Percentiles rank a stretch among this genome's conserved stretches.
Conservation (phyloP, 1,139 yeast genomes). For the Candida glucosophila region DNA sequence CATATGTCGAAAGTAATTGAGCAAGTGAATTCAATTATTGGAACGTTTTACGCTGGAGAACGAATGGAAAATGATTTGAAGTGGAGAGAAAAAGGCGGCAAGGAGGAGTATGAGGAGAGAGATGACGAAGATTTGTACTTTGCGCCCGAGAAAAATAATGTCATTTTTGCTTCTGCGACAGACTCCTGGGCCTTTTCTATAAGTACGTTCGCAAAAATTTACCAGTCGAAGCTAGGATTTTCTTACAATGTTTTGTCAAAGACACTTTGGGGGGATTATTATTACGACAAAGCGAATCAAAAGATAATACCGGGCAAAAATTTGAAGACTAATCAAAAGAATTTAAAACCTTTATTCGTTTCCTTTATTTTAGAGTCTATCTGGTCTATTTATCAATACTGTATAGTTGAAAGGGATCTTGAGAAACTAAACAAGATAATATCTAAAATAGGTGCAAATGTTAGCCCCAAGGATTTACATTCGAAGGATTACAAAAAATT, state of each 20-base stretch:
- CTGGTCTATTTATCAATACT: slow-evolving; percentile 82
- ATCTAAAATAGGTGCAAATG: slow-evolving; percentile 55
- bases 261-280: slow-evolving; percentile 95
- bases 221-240: slow-evolving; percentile 79
- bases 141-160: slow-evolving; percentile 84
- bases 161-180: slow-evolving; percentile 85
- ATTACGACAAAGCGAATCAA: slow-evolving; percentile 82
- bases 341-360: slow-evolving; percentile 75
- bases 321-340: slow-evolving; percentile 38
- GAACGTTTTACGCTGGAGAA: slow-evolving; percentile 89
- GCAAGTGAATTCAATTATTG: slow-evolving; percentile 91
- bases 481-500: slow-evolving; percentile 68
- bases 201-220: slow-evolving; percentile 79
- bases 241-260: slow-evolving; percentile 71
- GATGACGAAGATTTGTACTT: slow-evolving; percentile 84
- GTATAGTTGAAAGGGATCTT: slow-evolving; percentile 55
- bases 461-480: slow-evolving; percentile 68
- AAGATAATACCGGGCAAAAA: slow-evolving; percentile 59
- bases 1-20: slow-evolving; percentile 76
- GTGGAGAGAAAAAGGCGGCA: slow-evolving; percentile 63
- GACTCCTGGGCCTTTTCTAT: slow-evolving; percentile 98
- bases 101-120: slow-evolving; percentile 59
- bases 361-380: slow-evolving; percentile 80
- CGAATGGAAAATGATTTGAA: slow-evolving; percentile 83
- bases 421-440: slow-evolving; percentile 73